Evolutionary conservation across 208 protist species (phyloP).

Genomic region (Wallacemonas sp.): DNA sequence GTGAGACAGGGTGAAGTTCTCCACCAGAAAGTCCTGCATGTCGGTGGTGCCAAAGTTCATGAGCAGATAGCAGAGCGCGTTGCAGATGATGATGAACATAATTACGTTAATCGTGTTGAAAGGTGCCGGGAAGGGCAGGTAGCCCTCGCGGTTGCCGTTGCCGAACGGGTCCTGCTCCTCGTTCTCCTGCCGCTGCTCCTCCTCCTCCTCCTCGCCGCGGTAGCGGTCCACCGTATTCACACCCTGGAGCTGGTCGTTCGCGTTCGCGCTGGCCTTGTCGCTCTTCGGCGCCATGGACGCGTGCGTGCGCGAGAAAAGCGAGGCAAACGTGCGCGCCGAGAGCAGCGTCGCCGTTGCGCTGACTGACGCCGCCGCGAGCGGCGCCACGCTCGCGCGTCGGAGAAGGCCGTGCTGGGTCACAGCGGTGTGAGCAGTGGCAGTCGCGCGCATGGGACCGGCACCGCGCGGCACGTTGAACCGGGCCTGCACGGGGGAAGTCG

Average conservation of each 20-base stretch:
- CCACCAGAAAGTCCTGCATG: slow-evolving; percentile 79
- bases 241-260: slow-evolving; percentile 48
- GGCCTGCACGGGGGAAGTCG: background rate
- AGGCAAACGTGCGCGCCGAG: background rate
- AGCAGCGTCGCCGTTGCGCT: slow-evolving; percentile 4
- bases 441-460: background rate
- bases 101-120: slow-evolving; percentile 91
- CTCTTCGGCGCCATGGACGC: background rate
- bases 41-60: slow-evolving; percentile 85
- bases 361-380: background rate
- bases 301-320: background rate
- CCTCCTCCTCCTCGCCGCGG: slow-evolving; percentile 64
- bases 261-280: slow-evolving; percentile 6
- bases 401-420: background rate
- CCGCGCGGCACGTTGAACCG: too few relatives aligned
- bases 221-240: slow-evolving; percentile 52
- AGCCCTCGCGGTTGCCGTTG: slow-evolving; percentile 52
- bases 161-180: slow-evolving; percentile 67
- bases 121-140: slow-evolving; percentile 82
- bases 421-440: background rate
- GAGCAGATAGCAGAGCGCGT: slow-evolving; percentile 74
- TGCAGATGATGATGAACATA: slow-evolving; percentile 80
- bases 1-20: slow-evolving; percentile 88
- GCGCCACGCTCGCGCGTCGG: background rate
- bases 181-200: slow-evolving; percentile 41